A percentile compares a stretch with the other conserved stretches of the same genome.
Evolutionary conservation across 805 yeast genomes (phyloP).

Genomic region (Candida golubevii): DNA sequence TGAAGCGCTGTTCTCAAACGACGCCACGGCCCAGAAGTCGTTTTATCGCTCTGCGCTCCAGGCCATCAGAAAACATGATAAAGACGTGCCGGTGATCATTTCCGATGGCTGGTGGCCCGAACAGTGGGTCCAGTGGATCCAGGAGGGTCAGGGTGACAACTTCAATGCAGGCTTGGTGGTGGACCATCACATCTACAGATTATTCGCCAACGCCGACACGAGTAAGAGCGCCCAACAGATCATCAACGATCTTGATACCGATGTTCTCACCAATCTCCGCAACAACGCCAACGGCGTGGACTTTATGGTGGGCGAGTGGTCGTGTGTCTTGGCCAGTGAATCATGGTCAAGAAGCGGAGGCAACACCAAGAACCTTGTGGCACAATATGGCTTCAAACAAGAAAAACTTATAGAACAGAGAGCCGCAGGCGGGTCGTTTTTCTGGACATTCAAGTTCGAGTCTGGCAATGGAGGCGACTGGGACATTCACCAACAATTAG

Average conservation of each 20-base stretch:
- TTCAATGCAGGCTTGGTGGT: conserved; percentile 55
- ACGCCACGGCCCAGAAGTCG: conserved; percentile 45
- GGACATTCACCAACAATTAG: conserved; percentile 81
- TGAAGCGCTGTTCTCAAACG: conserved; percentile 66
- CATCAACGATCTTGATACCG: conserved; percentile 48
- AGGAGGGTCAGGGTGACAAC: conserved; percentile 27
- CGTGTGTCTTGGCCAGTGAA: conserved; percentile 74
- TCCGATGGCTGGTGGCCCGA: conserved; percentile 94
- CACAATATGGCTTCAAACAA: conserved; percentile 57
- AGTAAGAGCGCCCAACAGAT: conserved; percentile 60
- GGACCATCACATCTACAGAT: conserved; percentile 83
- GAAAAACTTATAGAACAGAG: conserved; percentile 42
- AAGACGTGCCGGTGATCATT: conserved; percentile 63
- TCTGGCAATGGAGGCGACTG: conserved; percentile 94
- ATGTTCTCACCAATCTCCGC: conserved; percentile 45
- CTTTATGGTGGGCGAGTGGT: conserved; percentile 81
- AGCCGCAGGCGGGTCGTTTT: conserved; percentile 62
- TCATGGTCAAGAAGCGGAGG: conserved; percentile 59
- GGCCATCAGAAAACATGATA: conserved; percentile 53
- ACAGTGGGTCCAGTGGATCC: conserved; percentile 69
- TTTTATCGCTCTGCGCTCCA: conserved; percentile 66
- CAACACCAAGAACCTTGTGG: conserved; percentile 34
- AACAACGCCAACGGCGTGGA: conserved; percentile 51
- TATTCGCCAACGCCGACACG: conserved; percentile 74
- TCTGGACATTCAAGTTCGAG: conserved; percentile 88